Conservation (phyloP, 306 rosid genomes). For the Carpinus fangiana region DNA sequence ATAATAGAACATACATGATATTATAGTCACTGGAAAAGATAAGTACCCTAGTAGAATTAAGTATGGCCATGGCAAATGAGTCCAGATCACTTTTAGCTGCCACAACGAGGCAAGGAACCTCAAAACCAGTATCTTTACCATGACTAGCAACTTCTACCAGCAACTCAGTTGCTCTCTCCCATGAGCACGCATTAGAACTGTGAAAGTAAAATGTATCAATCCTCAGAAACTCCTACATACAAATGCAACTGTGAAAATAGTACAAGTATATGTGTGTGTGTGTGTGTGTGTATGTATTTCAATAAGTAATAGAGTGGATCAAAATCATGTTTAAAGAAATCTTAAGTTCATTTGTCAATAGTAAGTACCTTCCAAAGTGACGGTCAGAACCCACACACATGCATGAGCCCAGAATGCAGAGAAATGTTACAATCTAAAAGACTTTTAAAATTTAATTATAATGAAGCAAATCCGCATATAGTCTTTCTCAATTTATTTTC, state of each 20-base stretch:
- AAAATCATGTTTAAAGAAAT: background rate
- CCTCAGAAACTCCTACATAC: background rate
- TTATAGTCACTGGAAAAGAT: background rate
- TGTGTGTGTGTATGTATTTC: too few relatives aligned
- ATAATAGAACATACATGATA: background rate
- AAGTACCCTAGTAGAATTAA: constrained; percentile 83
- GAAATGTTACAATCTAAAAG: too few relatives aligned
- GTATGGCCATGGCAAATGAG: constrained; percentile 86
- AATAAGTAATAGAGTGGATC: background rate
- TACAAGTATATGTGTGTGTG: background rate
- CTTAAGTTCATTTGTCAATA: background rate
- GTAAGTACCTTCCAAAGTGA: background rate
- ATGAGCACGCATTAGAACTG: constrained; percentile 85
- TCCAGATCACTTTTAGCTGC: constrained; percentile 92
- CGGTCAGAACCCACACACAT: background rate
- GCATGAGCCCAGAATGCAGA: background rate
- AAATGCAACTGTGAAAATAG: constrained; percentile 9
- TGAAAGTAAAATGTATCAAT: constrained; percentile 28
- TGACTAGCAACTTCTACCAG: constrained; percentile 86
- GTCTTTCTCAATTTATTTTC: too few relatives aligned
- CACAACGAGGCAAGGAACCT: constrained; percentile 97
- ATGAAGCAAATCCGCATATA: too few relatives aligned
- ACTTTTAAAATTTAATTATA: too few relatives aligned
- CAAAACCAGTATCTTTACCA: constrained; percentile 92
- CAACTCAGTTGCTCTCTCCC: constrained; percentile 81